Conservation (phyloP, 495 filamentous ascomycete genomes). For the Talaromyces borbonicus region DNA sequence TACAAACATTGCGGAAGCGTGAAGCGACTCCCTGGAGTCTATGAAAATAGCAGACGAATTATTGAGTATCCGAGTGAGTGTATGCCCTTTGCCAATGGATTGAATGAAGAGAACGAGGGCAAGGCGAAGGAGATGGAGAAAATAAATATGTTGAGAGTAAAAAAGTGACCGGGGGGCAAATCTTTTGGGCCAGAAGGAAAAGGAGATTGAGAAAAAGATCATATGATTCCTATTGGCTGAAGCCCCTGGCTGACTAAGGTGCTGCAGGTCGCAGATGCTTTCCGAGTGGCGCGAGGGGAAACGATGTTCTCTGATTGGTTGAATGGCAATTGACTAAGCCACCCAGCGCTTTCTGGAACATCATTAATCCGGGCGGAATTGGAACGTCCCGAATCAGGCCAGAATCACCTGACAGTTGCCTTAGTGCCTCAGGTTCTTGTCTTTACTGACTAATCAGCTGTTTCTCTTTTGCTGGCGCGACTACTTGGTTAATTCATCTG, state of each 20-base stretch:
- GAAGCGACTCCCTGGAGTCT: neutral
- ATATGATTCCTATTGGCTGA: neutral
- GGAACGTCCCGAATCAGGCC: neutral
- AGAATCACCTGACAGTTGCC: no score
- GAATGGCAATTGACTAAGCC: neutral
- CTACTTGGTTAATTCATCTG: no score
- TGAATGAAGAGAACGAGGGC: neutral
- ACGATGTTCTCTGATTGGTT: neutral
- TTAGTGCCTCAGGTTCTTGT: neutral
- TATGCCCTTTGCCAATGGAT: no score
- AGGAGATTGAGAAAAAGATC: neutral
- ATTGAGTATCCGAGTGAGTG: no score
- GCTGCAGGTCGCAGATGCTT: no score
- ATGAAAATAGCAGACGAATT: neutral
- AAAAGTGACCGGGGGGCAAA: neutral
- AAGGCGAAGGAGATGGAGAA: neutral
- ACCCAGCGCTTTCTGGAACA: neutral
- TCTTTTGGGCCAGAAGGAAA: neutral
- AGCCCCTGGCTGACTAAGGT: no score
- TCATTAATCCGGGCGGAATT: neutral
- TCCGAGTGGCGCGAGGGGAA: constrained; percentile 1
- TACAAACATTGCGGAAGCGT: neutral
- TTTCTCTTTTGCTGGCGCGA: no score
- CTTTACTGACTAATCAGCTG: neutral
- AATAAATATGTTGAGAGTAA: neutral